Evolutionary conservation across 192 early-diverging fungal species (phyloP).

Genomic region (Coemansia sp.): DNA sequence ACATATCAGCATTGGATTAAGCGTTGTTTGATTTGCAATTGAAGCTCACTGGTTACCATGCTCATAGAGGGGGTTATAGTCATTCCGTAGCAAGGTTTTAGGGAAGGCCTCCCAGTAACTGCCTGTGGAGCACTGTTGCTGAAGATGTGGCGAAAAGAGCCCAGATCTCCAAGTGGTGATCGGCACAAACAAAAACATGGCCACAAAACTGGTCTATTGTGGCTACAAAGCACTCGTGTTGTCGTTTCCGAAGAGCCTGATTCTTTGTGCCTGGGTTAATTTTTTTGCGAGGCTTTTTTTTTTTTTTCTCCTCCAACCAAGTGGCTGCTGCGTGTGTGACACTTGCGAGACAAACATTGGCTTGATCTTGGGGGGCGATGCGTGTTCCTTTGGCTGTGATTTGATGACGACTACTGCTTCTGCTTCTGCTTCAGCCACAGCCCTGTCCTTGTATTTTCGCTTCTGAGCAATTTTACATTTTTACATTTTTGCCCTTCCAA

Average conservation of each 20-base stretch:
- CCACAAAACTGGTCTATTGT: not conserved
- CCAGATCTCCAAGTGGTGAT: not conserved
- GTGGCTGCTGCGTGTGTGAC: not conserved
- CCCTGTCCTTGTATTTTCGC: not conserved
- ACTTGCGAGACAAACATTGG: not conserved
- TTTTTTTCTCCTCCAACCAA: too few relatives aligned
- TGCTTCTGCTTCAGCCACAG: not conserved
- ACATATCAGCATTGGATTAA: too few relatives aligned
- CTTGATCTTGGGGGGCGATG: not conserved
- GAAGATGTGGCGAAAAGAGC: not conserved
- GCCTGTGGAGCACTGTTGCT: not conserved
- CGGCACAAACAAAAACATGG: not conserved
- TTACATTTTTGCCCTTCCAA: not conserved
- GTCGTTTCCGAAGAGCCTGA: not conserved
- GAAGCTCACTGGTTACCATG: too few relatives aligned
- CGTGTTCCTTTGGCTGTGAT: not conserved
- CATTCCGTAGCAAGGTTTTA: too few relatives aligned
- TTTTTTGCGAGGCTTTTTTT: not conserved
- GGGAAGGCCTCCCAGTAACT: too few relatives aligned
- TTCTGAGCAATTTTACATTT: slow-evolving; percentile 1
- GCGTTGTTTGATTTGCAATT: too few relatives aligned
- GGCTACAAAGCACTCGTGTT: slow-evolving; percentile 1
- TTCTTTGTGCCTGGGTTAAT: not conserved
- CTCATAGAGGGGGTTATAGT: too few relatives aligned
- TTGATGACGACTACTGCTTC: not conserved